These are phyloP conservation scores for Westerdykella ornata DNA, from an alignment of 2,329 filamentous ascomycete species.

Conservation along the genomic window DNA sequence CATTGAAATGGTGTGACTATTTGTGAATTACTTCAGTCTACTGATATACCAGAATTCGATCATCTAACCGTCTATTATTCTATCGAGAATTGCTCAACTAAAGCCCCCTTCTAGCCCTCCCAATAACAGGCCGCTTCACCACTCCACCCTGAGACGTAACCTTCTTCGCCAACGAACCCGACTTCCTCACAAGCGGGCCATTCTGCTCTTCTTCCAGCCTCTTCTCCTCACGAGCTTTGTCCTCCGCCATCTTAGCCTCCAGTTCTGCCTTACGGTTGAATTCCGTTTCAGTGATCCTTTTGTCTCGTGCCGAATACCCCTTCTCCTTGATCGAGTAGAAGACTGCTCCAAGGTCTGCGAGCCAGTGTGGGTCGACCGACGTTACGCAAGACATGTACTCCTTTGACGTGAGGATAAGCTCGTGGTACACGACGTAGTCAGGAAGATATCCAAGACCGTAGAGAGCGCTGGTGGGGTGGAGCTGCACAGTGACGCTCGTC, in stretches of 20 bases:
- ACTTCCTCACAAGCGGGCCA: constrained; percentile 23
- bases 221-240: constrained; percentile 63
- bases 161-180: constrained; percentile 24
- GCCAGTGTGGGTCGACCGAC: constrained; percentile 91
- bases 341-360: constrained; percentile 90
- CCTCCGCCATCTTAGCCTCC: constrained; percentile 82
- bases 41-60: no score
- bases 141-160: constrained; percentile 26
- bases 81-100: constrained; percentile 1
- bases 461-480: constrained; percentile 88
- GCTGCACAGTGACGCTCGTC: constrained; percentile 85
- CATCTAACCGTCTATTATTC: no score
- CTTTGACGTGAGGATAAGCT: constrained; percentile 91
- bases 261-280: constrained; percentile 93
- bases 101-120: constrained; percentile 23
- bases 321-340: constrained; percentile 98
- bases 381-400: constrained; percentile 99
- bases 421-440: constrained; percentile 96
- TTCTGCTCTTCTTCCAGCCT: constrained; percentile 36
- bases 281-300: constrained; percentile 80
- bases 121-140: constrained; percentile 38
- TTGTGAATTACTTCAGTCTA: no score
- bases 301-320: constrained; percentile 81
- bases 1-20: no score
- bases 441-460: constrained; percentile 91